Conservation (phyloP, 179 eudicot genomes). For the Heliamphora pulchella region DNA sequence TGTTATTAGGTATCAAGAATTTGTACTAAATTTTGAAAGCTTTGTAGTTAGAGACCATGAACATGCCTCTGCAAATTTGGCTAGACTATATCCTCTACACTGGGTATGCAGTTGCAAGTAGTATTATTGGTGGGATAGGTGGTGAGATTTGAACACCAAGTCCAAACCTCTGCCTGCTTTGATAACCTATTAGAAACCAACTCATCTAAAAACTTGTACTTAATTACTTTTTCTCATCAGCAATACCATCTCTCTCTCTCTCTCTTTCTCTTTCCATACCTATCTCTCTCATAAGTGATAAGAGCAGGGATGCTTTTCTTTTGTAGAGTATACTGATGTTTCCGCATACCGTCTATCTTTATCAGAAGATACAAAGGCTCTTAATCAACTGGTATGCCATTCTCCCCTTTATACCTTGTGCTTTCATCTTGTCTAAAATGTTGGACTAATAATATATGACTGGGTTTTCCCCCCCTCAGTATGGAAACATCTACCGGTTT, state of each 20-base stretch:
- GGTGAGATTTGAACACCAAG: too few relatives aligned
- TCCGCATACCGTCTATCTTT: constrained; percentile 91
- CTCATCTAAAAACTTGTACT: not conserved
- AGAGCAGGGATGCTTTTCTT: not conserved
- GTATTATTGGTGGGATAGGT: too few relatives aligned
- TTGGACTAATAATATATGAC: not conserved
- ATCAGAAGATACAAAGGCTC: constrained; percentile 96
- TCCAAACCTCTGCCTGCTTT: too few relatives aligned
- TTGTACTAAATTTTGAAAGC: too few relatives aligned
- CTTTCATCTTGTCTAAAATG: not conserved
- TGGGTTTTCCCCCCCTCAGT: not conserved
- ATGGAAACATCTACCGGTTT: not conserved
- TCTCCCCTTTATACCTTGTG: constrained; percentile 9
- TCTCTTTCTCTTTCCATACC: not conserved
- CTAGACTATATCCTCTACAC: too few relatives aligned
- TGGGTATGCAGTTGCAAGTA: too few relatives aligned
- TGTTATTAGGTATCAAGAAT: too few relatives aligned
- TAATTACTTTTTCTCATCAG: not conserved
- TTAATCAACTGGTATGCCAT: constrained; percentile 76
- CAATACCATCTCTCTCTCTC: not conserved
- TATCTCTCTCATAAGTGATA: not conserved
- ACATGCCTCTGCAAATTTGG: too few relatives aligned
- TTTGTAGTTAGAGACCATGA: too few relatives aligned
- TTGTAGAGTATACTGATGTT: constrained; percentile 87
- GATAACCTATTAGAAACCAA: not conserved